A percentile compares a stretch with the other conserved stretches of the same genome.
phyloP scores from a whole-genome alignment of 2,329 filamentous ascomycete genomes.

The Septoria linicola region DNA sequence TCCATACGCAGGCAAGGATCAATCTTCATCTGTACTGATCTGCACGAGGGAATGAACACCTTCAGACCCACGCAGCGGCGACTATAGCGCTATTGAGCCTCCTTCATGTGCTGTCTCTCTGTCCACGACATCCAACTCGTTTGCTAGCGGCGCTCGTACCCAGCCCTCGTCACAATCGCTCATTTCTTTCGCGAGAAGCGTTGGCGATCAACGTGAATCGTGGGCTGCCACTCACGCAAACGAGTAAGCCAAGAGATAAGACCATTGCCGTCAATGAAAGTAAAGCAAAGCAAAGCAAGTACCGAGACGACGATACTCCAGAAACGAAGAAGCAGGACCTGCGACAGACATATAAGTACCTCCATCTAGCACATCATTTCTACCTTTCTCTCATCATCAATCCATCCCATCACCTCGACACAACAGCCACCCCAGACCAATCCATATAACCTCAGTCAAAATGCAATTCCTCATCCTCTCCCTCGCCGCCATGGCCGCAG shows the following conservation, averaged over 20 bases:
- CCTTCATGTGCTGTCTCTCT: no score
- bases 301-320: background rate
- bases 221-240: no score
- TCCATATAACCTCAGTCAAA: background rate
- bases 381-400: background rate
- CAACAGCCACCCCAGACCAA: background rate
- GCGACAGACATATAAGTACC: conserved; percentile 8
- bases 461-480: conserved; percentile 26
- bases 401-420: background rate
- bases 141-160: no score
- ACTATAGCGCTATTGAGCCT: no score
- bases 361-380: background rate
- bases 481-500: conserved; percentile 20
- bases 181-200: background rate
- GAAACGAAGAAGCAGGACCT: background rate
- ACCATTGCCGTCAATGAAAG: no score
- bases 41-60: background rate
- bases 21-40: conserved; percentile 1
- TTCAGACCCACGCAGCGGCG: no score
- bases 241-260: no score
- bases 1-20: background rate
- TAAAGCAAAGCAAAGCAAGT: background rate
- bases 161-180: no score
- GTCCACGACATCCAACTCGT: no score
- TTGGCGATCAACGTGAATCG: background rate